phyloP scores from a whole-genome alignment of 202 grass and related monocot species.

The Dendrocalamus latiflorus region DNA sequence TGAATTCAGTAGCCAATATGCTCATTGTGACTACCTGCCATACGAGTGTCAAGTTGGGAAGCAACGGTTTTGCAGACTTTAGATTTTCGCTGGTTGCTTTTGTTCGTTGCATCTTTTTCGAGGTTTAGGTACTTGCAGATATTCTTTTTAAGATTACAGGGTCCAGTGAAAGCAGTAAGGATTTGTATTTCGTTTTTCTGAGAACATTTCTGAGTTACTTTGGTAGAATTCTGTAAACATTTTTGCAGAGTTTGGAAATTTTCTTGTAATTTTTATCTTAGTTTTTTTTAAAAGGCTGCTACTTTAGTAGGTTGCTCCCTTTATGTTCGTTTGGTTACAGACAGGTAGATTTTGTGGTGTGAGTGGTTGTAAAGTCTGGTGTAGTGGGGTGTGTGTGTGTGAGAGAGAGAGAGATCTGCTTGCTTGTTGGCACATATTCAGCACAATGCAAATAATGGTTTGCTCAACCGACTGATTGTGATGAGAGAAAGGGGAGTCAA shows the following conservation, averaged over 20 bases:
- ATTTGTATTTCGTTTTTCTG: not conserved
- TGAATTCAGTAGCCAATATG: not conserved
- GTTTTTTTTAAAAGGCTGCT: not conserved
- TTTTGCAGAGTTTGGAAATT: not conserved
- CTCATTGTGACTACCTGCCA: not conserved
- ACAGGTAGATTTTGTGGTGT: constrained; percentile 31
- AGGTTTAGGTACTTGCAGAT: not conserved
- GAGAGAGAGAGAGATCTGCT: constrained; percentile 4
- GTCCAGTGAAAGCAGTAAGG: not conserved
- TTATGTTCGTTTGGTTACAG: constrained; percentile 26
- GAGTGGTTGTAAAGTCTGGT: constrained; percentile 38
- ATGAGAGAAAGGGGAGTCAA: not conserved
- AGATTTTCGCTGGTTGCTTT: not conserved
- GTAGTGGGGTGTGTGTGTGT: no score
- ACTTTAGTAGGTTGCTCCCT: constrained; percentile 29
- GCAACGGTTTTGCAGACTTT: not conserved
- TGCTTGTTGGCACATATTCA: not conserved
- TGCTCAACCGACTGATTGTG: not conserved
- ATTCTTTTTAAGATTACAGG: not conserved
- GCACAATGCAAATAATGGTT: not conserved
- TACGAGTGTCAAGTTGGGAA: not conserved
- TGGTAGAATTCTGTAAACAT: not conserved
- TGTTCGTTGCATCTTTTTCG: not conserved
- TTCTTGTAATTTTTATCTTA: not conserved
- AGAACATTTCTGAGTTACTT: not conserved